These are phyloP conservation scores for Rhizophagus sp. DNA, from an alignment of 192 early-diverging fungal genomes.

Conservation along the genomic window DNA sequence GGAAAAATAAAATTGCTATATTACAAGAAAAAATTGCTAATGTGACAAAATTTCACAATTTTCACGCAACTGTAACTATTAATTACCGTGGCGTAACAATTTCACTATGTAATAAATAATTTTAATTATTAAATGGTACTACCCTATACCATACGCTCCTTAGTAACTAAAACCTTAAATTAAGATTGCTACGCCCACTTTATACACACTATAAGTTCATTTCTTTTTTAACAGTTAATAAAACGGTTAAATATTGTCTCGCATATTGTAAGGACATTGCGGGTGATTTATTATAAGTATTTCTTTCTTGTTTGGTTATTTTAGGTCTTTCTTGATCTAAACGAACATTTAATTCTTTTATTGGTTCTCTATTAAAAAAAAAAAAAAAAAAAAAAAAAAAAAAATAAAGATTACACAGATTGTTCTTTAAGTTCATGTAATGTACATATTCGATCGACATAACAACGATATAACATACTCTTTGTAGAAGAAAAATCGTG, in stretches of 20 bases:
- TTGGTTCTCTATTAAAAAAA: not conserved
- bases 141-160: too few species aligned
- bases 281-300: not conserved
- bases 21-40: too few species aligned
- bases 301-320: not conserved
- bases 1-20: too few species aligned
- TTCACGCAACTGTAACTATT: too few species aligned
- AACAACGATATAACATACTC: not conserved
- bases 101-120: too few species aligned
- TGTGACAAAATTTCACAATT: too few species aligned
- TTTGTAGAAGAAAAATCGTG: too few species aligned
- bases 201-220: not conserved
- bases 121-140: too few species aligned
- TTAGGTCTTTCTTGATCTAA: slow-evolving; percentile 7
- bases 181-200: too few species aligned
- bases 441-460: not conserved
- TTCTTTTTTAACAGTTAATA: not conserved
- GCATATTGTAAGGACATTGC: not conserved
- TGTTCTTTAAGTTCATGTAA: not conserved
- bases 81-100: too few species aligned
- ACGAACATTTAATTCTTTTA: not conserved
- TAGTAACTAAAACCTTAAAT: too few species aligned
- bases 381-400: not conserved
- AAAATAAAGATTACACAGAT: not conserved
- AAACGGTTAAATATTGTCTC: not conserved